Evolutionary conservation across 2,329 filamentous ascomycete species (phyloP), one percentile per base, ranked within the genome.

Genomic region (Dothideomycetidae sp.): DNA sequence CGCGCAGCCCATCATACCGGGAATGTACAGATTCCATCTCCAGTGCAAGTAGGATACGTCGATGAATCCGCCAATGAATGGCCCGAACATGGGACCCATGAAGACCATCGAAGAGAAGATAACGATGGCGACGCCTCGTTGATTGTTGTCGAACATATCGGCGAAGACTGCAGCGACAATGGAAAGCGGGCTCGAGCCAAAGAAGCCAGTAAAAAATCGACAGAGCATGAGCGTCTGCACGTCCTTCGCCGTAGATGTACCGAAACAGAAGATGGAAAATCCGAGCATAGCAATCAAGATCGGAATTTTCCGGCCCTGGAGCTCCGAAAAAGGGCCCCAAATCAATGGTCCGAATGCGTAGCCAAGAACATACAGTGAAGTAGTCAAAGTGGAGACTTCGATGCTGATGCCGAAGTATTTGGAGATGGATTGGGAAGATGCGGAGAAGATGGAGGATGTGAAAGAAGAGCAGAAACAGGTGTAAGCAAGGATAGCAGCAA

Each of bases 401-500:
- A 14, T 33, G 11, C 39, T 41, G 29, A 52, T 47, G 23, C 44
- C 36, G 33, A 48, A 52, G 19, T 46, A 33, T 13, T 39, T 21
- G 5, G 47, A 36, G 2, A 48, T 46, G 5, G 42, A 43, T 5
- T 16, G 37, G 10, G 47, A 47, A 2, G 48, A 45, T 29, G 38
- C 41, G 23, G 29, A 43, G 38, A 53, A 53, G 12, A 53, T 46
- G 3, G 51, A 48, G 53, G 63, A 61, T 58, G 88, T 60, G 36
- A 74, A 71, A 3, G 83, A 90, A 53, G 79, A 64, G 56, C 79
- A 77, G 62, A 93, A 93, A 55, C 86, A 78, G 46, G 90, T 63
- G 47, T 67, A 32, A 9, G 44, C 50, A 39, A 48, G 43, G 2
- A 42, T 40, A 10, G 46, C 17, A 3, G 50, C 50, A n/a, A n/a